Conservation (phyloP, 352 stramenopile species). For the Phytophthora constricta region DNA sequence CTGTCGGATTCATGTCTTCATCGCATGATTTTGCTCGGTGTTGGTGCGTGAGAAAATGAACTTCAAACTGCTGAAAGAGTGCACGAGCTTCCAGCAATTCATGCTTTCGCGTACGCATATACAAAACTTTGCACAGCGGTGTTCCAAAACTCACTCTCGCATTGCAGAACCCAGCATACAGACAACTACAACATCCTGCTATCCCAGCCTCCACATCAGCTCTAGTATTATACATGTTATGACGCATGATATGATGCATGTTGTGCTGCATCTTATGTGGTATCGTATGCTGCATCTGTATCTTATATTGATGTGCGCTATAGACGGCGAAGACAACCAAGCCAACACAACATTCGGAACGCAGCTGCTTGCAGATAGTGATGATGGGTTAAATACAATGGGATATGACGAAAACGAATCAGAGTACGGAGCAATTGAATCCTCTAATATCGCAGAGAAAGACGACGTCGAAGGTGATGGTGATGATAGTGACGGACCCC, state of each 20-base stretch:
- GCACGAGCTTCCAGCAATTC: no score
- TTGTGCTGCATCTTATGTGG: constrained; percentile 9
- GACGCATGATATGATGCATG: constrained; percentile 9
- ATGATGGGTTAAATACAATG: constrained; percentile 9
- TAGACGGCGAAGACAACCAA: constrained; percentile 4
- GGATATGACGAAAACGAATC: not conserved
- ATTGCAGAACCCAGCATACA: no score
- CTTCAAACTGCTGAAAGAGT: no score
- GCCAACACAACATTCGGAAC: not conserved
- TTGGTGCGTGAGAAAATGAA: no score
- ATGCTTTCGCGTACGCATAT: no score
- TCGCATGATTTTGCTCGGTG: no score
- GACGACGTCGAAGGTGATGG: constrained; percentile 9
- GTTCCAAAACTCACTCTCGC: no score
- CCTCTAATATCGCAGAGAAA: constrained; percentile 16
- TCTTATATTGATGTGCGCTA: not conserved
- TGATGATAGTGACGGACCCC: not conserved
- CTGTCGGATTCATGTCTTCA: no score
- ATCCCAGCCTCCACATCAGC: no score
- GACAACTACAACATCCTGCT: no score
- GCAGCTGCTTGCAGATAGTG: constrained; percentile 8
- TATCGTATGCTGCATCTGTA: not conserved
- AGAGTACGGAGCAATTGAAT: constrained; percentile 13
- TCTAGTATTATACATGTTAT: constrained; percentile 7
- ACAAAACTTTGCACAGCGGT: no score